Evolutionary conservation across 2,329 filamentous ascomycete species (phyloP), one percentile per base, ranked within the genome.

Genomic region (Claviceps maximensis): DNA sequence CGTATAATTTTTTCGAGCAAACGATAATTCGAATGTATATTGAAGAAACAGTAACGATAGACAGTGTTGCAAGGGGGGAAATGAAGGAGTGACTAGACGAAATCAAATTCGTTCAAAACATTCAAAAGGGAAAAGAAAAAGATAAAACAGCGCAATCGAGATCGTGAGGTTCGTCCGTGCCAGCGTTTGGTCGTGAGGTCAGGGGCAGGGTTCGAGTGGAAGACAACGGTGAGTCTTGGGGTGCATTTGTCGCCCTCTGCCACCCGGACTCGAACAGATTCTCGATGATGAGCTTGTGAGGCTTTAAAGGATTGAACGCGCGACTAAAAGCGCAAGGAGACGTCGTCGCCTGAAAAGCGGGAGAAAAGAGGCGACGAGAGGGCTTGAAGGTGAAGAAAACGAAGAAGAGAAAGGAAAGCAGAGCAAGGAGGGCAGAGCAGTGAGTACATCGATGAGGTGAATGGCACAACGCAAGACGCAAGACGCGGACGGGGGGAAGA

Each of bases 31-130:
- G 40, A 54, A 60, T 54, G 49, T 55, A 53, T 50, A 51, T 40
- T 38, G 53, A 40, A 45, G 50, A 50, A 47, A 21, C 33, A 46
- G 17, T 38, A 51, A 47, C 25, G 51, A 53, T 44, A 21, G 47
- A 47, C 42, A 27, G 29, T 45, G 19, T 45, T 33, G 29, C 9
- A 47, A n/a, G 45, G 31, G 5, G 13, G 41, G 23, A 29, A 57
- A 61, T 73, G 73, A 73, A 73, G 57, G 72, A 74, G 72, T 62
- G 72, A 70, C 69, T 69, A 64, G 71, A 73, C 71, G 70, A 71
- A 64, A 65, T 63, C 54, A 50, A 56, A 54, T 57, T 59, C 45
- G 60, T 53, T 42, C 45, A 42, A 42, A 59, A 57, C 59, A 62
- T 61, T 57, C 58, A 56, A 46, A 38, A 38, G 13, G 8, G 27